Evolutionary conservation across 2,329 filamentous ascomycete species (phyloP).

Genomic region (Aspergillus ibericus): DNA sequence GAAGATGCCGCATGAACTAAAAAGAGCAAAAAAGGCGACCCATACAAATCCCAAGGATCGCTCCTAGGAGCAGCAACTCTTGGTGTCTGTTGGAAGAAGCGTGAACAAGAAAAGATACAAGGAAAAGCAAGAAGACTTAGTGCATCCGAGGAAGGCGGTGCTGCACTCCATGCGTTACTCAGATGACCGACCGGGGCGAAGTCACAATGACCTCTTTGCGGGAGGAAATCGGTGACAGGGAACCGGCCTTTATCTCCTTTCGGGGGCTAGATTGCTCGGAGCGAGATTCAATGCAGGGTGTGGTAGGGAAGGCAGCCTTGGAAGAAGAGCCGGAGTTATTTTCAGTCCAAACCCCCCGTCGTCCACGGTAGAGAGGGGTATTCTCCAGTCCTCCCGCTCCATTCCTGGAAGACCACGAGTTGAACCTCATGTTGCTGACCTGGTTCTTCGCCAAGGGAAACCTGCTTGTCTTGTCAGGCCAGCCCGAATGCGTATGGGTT

Average conservation of each 20-base stretch:
- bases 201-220: constrained; percentile 40
- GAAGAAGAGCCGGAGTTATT: constrained; percentile 37
- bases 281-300: constrained; percentile 30
- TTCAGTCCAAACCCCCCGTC: constrained; percentile 33
- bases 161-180: constrained; percentile 4
- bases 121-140: neutral
- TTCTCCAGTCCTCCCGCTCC: constrained; percentile 41
- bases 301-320: constrained; percentile 35
- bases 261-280: constrained; percentile 43
- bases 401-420: constrained; percentile 40
- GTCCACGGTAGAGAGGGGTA: constrained; percentile 37
- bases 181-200: constrained; percentile 37
- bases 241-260: constrained; percentile 40
- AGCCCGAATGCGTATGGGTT: neutral
- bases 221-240: constrained; percentile 40
- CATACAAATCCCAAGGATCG: neutral
- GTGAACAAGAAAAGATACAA: neutral
- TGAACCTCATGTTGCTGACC: constrained; percentile 34
- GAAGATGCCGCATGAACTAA: neutral
- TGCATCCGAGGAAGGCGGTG: neutral
- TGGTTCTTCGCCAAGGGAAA: constrained; percentile 42
- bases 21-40: neutral
- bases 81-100: neutral
- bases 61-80: neutral
- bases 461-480: constrained; percentile 35